Evolutionary conservation across 805 yeast species (phyloP).

Genomic region (Priceomyces fermenticarens): DNA sequence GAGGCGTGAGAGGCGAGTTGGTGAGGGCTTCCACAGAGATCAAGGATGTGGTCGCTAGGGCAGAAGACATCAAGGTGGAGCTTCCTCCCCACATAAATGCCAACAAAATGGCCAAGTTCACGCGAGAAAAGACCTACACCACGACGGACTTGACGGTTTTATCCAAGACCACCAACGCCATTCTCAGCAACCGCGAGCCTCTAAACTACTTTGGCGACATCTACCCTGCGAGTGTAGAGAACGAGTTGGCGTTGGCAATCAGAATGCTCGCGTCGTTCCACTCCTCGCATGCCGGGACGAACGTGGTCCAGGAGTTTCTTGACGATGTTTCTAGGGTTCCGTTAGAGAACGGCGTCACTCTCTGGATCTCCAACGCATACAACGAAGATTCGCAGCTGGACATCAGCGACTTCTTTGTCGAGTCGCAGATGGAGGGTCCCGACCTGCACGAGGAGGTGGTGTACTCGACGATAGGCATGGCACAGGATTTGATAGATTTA

Average conservation of each 20-base stretch:
- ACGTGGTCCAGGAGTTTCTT: constrained; percentile 10
- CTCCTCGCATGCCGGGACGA: neutral
- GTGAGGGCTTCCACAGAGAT: constrained; percentile 11
- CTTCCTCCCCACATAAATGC: constrained; percentile 38
- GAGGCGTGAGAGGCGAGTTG: constrained; percentile 13
- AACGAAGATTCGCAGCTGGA: constrained; percentile 6
- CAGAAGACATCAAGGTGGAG: constrained; percentile 20
- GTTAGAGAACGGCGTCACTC: constrained; percentile 14
- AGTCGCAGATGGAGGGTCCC: constrained; percentile 7
- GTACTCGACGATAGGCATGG: constrained; percentile 28
- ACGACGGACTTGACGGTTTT: constrained; percentile 14
- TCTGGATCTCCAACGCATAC: constrained; percentile 33
- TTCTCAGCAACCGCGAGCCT: neutral
- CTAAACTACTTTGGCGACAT: constrained; percentile 12
- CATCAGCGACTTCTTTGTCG: constrained; percentile 19
- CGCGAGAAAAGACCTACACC: constrained; percentile 7
- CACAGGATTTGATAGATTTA: constrained; percentile 42
- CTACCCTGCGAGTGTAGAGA: constrained; percentile 20
- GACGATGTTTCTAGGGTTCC: constrained; percentile 2
- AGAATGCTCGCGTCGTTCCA: constrained; percentile 9
- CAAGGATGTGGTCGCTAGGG: constrained; percentile 8
- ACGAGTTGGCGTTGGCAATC: constrained; percentile 10
- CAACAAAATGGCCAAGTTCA: constrained; percentile 17
- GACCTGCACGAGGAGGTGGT: constrained; percentile 20
- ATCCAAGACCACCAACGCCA: constrained; percentile 9